Evolutionary conservation across 768 basidiomycete genomes (phyloP).

Genomic region (Tylopilus balloui): DNA sequence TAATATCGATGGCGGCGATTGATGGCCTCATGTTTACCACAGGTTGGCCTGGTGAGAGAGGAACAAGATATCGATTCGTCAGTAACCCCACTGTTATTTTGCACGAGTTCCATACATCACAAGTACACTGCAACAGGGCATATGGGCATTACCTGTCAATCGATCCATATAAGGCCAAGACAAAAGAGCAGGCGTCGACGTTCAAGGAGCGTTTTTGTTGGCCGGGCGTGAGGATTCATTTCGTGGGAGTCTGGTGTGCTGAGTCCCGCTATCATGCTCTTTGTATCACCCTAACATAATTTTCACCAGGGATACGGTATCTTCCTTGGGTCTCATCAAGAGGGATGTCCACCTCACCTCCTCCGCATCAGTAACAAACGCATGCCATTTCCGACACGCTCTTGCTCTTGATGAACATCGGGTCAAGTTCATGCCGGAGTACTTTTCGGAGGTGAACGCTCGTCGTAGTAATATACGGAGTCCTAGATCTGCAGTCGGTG

Average conservation of each 20-base stretch:
- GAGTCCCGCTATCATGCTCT: neutral
- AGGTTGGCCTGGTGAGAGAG: neutral
- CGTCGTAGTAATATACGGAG: neutral
- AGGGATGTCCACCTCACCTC: slow-evolving; percentile 3
- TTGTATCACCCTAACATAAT: neutral
- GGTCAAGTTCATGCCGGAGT: slow-evolving; percentile 14
- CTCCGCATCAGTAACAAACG: slow-evolving; percentile 4
- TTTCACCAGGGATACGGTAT: slow-evolving; percentile 11
- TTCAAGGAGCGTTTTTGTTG: slow-evolving; percentile 31
- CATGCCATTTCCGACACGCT: slow-evolving; percentile 14
- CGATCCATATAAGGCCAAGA: slow-evolving; percentile 19
- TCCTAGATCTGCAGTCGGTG: neutral
- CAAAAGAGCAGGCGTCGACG: slow-evolving; percentile 1
- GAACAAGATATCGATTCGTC: neutral
- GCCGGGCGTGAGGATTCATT: slow-evolving; percentile 27
- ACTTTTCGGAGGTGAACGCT: slow-evolving; percentile 8
- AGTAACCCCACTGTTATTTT: neutral
- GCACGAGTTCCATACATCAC: neutral
- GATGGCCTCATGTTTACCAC: neutral
- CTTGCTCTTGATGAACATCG: slow-evolving; percentile 15
- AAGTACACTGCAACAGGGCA: neutral
- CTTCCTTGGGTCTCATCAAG: slow-evolving; percentile 6
- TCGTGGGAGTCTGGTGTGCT: slow-evolving; percentile 32
- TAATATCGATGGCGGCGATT: too few species aligned
- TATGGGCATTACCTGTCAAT: slow-evolving; percentile 14